Evolutionary conservation across 345 rosid genomes (phyloP).

Genomic region (Cardamine chenopodiifolia): DNA sequence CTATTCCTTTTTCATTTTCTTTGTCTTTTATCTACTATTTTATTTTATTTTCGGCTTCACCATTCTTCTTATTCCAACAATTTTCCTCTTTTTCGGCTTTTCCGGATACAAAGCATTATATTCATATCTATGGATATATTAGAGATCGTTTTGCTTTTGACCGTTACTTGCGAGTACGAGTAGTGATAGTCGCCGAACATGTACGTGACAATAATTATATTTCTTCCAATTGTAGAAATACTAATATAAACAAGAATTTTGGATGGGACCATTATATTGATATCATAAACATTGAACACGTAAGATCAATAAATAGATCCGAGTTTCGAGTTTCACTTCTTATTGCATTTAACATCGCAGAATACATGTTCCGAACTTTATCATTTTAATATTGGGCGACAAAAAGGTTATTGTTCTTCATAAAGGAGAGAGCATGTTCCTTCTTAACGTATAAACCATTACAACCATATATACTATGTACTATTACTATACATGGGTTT

Average conservation of each 20-base stretch:
- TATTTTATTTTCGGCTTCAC: slow-evolving; percentile 8
- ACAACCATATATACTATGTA: not conserved
- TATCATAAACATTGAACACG: not conserved
- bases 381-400: slow-evolving; percentile 7
- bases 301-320: not conserved
- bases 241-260: not conserved
- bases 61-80: slow-evolving; percentile 26
- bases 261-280: not conserved
- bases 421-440: slow-evolving; percentile 10
- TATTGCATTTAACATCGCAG: not conserved
- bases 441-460: slow-evolving; percentile 1
- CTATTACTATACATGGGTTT: not conserved
- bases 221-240: slow-evolving; percentile 1
- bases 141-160: slow-evolving; percentile 9
- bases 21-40: not conserved
- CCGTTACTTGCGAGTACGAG: slow-evolving; percentile 16
- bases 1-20: slow-evolving; percentile 4
- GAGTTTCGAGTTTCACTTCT: slow-evolving; percentile 17
- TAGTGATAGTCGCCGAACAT: slow-evolving; percentile 10
- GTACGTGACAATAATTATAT: not conserved
- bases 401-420: slow-evolving; percentile 8
- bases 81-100: slow-evolving; percentile 32
- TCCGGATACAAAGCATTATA: slow-evolving; percentile 3
- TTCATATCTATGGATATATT: not conserved
- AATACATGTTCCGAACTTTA: slow-evolving; percentile 7